Conservation (phyloP, 176 grass and related monocot species). For the Tillandsia leiboldiana region DNA sequence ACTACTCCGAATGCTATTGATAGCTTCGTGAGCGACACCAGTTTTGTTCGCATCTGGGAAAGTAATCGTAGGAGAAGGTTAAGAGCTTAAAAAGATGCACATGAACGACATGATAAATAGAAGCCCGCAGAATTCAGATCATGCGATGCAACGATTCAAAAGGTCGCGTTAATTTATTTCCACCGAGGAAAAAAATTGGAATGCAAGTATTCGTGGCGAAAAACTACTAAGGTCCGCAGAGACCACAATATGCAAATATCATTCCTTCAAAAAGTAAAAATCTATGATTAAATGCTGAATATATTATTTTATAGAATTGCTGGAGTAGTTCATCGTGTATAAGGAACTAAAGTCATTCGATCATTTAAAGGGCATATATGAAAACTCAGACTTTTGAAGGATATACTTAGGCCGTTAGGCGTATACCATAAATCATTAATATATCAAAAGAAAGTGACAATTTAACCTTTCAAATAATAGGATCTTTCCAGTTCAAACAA, state of each 20-base stretch:
- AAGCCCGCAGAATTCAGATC: too few species aligned
- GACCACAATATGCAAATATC: neutral
- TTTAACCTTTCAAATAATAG: too few species aligned
- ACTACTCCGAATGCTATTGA: slow-evolving; percentile 58
- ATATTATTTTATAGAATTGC: neutral
- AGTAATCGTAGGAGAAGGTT: neutral
- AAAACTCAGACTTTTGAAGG: too few species aligned
- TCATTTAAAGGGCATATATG: neutral
- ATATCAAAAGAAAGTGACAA: too few species aligned
- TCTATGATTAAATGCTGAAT: neutral
- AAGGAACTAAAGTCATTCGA: neutral
- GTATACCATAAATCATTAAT: too few species aligned
- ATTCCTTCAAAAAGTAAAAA: slow-evolving; percentile 6
- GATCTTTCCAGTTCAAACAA: too few species aligned
- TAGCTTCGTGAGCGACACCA: slow-evolving; percentile 74
- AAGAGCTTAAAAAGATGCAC: neutral
- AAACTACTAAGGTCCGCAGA: too few species aligned
- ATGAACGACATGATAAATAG: neutral
- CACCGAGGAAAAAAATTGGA: too few species aligned
- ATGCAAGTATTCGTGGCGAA: too few species aligned
- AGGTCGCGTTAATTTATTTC: too few species aligned
- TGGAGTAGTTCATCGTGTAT: neutral
- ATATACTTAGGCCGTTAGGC: too few species aligned
- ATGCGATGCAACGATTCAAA: too few species aligned
- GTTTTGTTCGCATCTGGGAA: slow-evolving; percentile 71